These are phyloP conservation scores for Aphanomyces invadans DNA, from an alignment of 352 stramenopile genomes.

Conservation along the genomic window DNA sequence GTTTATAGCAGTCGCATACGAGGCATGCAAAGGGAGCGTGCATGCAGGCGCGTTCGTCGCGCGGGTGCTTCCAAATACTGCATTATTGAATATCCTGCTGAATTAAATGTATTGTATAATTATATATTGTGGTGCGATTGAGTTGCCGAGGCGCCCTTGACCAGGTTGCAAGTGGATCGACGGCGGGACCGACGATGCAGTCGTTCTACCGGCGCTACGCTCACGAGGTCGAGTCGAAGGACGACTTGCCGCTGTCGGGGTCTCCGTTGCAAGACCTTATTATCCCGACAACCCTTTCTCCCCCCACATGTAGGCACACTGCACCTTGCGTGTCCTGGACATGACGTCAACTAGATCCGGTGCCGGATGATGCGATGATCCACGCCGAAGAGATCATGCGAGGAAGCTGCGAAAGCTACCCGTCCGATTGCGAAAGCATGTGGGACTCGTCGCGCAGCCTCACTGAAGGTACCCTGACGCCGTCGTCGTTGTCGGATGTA, in stretches of 20 bases:
- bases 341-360: not conserved
- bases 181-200: not conserved
- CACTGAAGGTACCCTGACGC: slow-evolving; percentile 47
- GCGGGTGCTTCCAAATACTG: too few species aligned
- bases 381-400: slow-evolving; percentile 82
- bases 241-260: not conserved
- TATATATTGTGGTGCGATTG: too few species aligned
- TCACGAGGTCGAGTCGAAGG: not conserved
- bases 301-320: not conserved
- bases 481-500: slow-evolving; percentile 73
- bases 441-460: slow-evolving; percentile 41
- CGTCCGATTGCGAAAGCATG: slow-evolving; percentile 59
- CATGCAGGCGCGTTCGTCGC: too few species aligned
- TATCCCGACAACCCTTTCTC: not conserved
- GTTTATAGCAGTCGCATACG: too few species aligned
- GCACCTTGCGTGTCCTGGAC: too few species aligned
- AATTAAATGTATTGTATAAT: too few species aligned
- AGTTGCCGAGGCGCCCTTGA: too few species aligned
- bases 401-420: slow-evolving; percentile 69
- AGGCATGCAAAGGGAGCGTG: too few species aligned
- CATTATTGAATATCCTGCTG: too few species aligned
- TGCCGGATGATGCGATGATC: slow-evolving; percentile 75
- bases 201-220: not conserved
- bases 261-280: slow-evolving; percentile 4
- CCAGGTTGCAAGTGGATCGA: too few species aligned